Percentiles rank a stretch among this genome's conserved stretches.
Evolutionary conservation across 768 basidiomycete species (phyloP).

Genomic region (Terana coerulea): DNA sequence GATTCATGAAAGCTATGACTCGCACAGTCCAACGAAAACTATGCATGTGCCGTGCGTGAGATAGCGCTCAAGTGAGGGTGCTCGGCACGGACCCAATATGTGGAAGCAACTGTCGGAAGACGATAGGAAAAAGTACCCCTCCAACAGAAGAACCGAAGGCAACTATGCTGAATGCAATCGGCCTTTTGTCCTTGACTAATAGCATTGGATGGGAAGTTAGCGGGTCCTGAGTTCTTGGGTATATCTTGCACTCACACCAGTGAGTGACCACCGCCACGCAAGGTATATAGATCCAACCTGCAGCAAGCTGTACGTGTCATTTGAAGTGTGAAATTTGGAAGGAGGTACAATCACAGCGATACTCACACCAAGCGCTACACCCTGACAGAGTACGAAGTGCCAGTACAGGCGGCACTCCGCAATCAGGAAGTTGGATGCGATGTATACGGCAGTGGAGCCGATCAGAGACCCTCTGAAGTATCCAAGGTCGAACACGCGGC

Average conservation of each 20-base stretch:
- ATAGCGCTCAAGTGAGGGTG: background rate
- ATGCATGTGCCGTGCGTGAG: too few species aligned
- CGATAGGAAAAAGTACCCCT: background rate
- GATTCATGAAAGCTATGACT: background rate
- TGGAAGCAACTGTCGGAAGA: background rate
- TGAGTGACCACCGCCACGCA: background rate
- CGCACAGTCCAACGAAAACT: slow-evolving; percentile 2
- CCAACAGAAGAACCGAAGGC: background rate
- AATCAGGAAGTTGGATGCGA: background rate
- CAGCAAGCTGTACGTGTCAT: background rate
- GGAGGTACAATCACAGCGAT: too few species aligned
- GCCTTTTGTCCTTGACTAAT: background rate
- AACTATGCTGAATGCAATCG: slow-evolving; percentile 1
- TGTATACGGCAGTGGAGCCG: background rate
- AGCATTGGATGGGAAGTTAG: background rate
- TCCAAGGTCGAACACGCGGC: background rate
- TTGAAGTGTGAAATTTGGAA: background rate
- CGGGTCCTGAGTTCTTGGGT: too few species aligned
- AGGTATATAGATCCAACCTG: background rate
- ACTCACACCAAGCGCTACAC: slow-evolving; percentile 1
- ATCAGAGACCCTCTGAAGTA: slow-evolving; percentile 1
- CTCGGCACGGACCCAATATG: background rate
- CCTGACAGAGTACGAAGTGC: slow-evolving; percentile 2
- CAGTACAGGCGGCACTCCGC: slow-evolving; percentile 1
- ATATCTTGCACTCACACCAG: background rate